Evolutionary conservation across 1,139 yeast species (phyloP), one percentile per base, ranked within the genome.

Genomic region (Kodamaea arcana): DNA sequence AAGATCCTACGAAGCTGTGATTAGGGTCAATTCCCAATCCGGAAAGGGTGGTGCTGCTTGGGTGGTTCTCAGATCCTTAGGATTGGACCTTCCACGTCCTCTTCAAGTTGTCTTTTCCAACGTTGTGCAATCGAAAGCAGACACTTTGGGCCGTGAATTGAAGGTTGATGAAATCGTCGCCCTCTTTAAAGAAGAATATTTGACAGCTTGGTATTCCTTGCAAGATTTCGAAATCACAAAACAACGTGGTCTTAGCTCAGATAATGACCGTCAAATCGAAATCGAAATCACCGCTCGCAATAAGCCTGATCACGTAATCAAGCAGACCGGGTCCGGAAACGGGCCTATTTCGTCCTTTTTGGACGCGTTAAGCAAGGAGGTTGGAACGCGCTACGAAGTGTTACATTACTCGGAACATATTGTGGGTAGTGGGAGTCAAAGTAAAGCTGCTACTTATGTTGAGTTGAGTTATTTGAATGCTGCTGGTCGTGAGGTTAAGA

Each of bases 41-140:
- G 75, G 75, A 41, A 69, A 69, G 52, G 75, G 75, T 41, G 75
- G 75, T 37, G 63, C 73, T 27, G 74, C 75, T 7, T 69, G 75
- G 75, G 69, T 69, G 32, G 63, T 69, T 39, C 65, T 69, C 48
- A 54, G 75, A 46, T 59, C 69, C 12, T 57, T 69, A 43, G 74
- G 71, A 38, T 63, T 69, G 47, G 75, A 69, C 50, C 60, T 69
- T 48, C 75, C 75, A 36, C 61, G 74, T 53, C 56, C 58, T 26
- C 58, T 69, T 46, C 75, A 69, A 56, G 67, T 69, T 28, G 57
- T 57, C 26, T 69, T 68, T 48, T 64, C 72, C 8, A 45, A 51
- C 25, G 52, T 67, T 30, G 73, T 69, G 15, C 75, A 69, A 50
- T 29, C 39, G 23, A 52, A 49, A 41, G 75, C 75, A 33, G 75